Conservation (phyloP, 345 rosid genomes). For the Nasturtium officinale region DNA sequence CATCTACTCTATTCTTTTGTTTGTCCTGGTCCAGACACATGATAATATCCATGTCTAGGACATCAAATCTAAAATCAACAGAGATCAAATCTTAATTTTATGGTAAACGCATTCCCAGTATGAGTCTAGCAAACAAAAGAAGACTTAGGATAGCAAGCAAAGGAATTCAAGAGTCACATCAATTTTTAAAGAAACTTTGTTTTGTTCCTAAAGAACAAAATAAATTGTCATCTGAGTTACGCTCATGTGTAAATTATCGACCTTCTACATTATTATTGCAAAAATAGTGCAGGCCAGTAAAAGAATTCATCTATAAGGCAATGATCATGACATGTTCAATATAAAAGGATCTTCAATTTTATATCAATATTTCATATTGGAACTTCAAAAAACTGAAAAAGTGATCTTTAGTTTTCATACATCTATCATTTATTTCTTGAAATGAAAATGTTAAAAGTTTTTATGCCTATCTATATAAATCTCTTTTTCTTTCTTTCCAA, state of each 20-base stretch:
- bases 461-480: not conserved
- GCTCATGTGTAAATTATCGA: slow-evolving; percentile 37
- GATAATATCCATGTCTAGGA: slow-evolving; percentile 10
- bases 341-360: not conserved
- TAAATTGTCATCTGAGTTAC: slow-evolving; percentile 4
- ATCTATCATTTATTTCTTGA: not conserved
- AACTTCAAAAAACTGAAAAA: slow-evolving; percentile 1
- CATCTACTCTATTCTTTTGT: slow-evolving; percentile 27
- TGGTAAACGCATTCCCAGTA: not conserved
- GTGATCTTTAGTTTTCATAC: not conserved
- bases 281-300: slow-evolving; percentile 22
- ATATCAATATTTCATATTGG: not conserved
- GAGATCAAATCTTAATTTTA: slow-evolving; percentile 23
- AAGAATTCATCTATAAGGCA: slow-evolving; percentile 23
- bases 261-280: slow-evolving; percentile 18
- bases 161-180: slow-evolving; percentile 1
- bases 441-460: slow-evolving; percentile 6
- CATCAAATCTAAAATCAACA: slow-evolving; percentile 6
- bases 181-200: slow-evolving; percentile 16
- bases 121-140: slow-evolving; percentile 17
- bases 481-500: not conserved
- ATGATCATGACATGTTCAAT: slow-evolving; percentile 16
- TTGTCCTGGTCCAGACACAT: slow-evolving; percentile 33
- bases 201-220: slow-evolving; percentile 34
- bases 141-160: slow-evolving; percentile 4